These are phyloP conservation scores for Fusarium piperis DNA, from an alignment of 2,329 filamentous ascomycete species.

Conservation along the genomic window DNA sequence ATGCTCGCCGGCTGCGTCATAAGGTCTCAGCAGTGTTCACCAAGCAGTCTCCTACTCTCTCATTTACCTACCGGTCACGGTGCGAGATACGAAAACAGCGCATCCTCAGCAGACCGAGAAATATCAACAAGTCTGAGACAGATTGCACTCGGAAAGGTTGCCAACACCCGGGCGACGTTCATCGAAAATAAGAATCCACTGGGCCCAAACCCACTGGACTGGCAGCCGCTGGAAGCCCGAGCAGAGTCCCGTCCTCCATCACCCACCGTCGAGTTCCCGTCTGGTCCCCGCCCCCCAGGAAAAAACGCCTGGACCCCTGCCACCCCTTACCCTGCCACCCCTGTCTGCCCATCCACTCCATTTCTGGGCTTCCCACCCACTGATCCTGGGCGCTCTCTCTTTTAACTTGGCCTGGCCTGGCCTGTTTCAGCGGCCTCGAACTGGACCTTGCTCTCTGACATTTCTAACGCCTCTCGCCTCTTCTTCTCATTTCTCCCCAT, in stretches of 20 bases:
- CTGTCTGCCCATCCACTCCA: neutral
- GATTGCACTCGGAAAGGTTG: conserved; percentile 5
- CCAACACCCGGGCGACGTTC: neutral
- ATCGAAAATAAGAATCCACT: neutral
- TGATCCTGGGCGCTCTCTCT: neutral
- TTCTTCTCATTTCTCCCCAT: conserved; percentile 33
- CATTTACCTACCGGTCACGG: neutral
- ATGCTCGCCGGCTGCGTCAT: conserved; percentile 7
- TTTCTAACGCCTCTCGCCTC: conserved; percentile 30
- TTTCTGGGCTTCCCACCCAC: neutral
- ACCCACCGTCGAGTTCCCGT: neutral
- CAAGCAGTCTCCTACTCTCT: neutral
- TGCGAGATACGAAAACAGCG: conserved; percentile 1
- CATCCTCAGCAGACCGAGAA: conserved; percentile 8
- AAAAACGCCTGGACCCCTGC: conserved; percentile 28
- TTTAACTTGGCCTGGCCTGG: conserved; percentile 24
- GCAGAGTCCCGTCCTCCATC: no score
- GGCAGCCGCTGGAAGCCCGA: neutral
- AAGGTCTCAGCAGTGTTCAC: neutral
- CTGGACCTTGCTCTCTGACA: conserved; percentile 19
- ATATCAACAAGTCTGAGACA: conserved; percentile 24
- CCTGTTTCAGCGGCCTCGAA: conserved; percentile 29
- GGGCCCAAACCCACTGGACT: conserved; percentile 6
- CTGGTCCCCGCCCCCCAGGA: conserved; percentile 14
- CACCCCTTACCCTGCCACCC: conserved; percentile 24